Conservation (phyloP, 2,329 filamentous ascomycete genomes). For the Ascochyta koolunga region DNA sequence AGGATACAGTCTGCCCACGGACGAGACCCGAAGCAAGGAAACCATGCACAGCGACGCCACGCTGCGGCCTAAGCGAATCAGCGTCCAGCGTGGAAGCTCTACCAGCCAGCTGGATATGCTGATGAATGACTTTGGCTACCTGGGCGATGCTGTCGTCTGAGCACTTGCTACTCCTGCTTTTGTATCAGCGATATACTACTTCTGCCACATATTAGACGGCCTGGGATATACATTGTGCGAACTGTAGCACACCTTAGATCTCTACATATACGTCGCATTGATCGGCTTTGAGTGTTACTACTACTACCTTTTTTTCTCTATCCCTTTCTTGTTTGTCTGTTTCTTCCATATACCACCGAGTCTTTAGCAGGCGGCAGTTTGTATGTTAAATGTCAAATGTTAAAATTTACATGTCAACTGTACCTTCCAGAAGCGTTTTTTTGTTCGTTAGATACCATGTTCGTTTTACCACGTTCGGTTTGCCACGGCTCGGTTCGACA, state of each 20-base stretch:
- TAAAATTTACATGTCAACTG: too few species aligned
- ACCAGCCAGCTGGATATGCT: conserved; percentile 33
- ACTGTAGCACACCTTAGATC: neutral
- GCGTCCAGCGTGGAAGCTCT: conserved; percentile 28
- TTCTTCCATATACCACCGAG: neutral
- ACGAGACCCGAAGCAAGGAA: conserved; percentile 32
- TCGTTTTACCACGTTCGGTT: too few species aligned
- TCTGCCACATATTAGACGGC: conserved; percentile 7
- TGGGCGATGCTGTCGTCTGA: conserved; percentile 40
- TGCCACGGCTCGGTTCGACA: too few species aligned
- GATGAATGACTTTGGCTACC: conserved; percentile 43
- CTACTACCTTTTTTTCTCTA: too few species aligned
- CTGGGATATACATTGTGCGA: neutral
- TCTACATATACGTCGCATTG: neutral
- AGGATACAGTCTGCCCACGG: conserved; percentile 41
- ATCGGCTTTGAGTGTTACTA: neutral
- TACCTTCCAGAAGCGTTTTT: too few species aligned
- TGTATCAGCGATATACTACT: neutral
- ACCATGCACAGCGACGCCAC: conserved; percentile 33
- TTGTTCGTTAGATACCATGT: too few species aligned
- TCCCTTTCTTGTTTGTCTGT: too few species aligned
- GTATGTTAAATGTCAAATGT: too few species aligned
- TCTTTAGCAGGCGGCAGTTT: conserved; percentile 2
- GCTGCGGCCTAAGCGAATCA: conserved; percentile 16
- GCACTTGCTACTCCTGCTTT: neutral